Conservation (phyloP, 257 asterid species). For the Euphrasia confusa region DNA sequence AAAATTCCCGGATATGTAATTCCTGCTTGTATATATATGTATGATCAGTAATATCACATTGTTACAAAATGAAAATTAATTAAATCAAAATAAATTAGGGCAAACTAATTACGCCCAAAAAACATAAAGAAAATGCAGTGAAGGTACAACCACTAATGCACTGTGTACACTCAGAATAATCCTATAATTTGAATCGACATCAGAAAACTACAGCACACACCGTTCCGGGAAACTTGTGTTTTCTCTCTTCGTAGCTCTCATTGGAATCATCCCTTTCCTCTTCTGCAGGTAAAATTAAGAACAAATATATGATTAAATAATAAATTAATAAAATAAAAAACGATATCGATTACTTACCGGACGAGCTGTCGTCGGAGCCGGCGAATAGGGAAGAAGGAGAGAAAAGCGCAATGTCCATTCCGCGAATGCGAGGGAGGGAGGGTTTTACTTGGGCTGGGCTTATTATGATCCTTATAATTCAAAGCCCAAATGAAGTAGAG, state of each 20-base stretch:
- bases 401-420: slow-evolving; percentile 89
- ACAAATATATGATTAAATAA: not conserved
- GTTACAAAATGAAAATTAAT: not conserved
- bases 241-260: slow-evolving; percentile 64
- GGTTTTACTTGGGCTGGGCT: slow-evolving; percentile 22
- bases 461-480: not conserved
- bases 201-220: slow-evolving; percentile 25
- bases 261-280: slow-evolving; percentile 43
- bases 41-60: not conserved
- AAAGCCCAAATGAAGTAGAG: not conserved
- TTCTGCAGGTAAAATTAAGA: slow-evolving; percentile 30
- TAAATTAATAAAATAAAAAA: not conserved
- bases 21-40: slow-evolving; percentile 41
- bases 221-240: slow-evolving; percentile 68
- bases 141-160: slow-evolving; percentile 16
- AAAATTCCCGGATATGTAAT: slow-evolving; percentile 70
- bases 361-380: slow-evolving; percentile 49
- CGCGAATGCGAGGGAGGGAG: not conserved
- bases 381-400: slow-evolving; percentile 85
- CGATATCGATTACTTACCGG: slow-evolving; percentile 29
- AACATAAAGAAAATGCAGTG: not conserved
- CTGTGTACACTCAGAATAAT: not conserved
- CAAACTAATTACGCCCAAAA: not conserved
- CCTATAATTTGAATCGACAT: not conserved
- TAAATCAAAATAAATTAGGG: not conserved